Conservation (phyloP, 768 basidiomycete genomes). For the Phlegmacium glaucopus region DNA sequence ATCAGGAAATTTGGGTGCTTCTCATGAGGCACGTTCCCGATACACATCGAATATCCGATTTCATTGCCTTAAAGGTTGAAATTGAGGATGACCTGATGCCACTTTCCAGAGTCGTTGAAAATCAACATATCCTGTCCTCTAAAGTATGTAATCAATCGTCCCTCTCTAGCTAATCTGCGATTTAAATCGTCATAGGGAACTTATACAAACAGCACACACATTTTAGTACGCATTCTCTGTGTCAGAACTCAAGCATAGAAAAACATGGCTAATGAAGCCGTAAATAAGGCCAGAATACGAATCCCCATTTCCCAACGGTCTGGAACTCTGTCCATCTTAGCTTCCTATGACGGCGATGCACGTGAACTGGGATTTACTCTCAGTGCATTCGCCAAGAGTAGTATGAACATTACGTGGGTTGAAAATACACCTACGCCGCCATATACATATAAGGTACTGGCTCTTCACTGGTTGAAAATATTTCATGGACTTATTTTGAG, state of each 20-base stretch:
- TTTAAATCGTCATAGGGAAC: constrained; percentile 31
- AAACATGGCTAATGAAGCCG: background rate
- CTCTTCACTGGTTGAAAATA: background rate
- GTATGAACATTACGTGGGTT: constrained; percentile 43
- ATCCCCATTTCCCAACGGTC: constrained; percentile 32
- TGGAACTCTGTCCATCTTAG: constrained; percentile 49
- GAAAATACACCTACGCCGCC: constrained; percentile 34
- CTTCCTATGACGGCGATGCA: constrained; percentile 68
- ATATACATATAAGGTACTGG: constrained; percentile 36
- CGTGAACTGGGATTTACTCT: constrained; percentile 65
- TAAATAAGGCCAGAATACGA: constrained; percentile 30
- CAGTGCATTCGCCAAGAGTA: constrained; percentile 48
- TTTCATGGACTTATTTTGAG: background rate
- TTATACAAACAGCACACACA: constrained; percentile 52
- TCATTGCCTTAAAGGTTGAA: constrained; percentile 58
- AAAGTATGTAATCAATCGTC: constrained; percentile 29
- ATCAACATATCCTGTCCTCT: constrained; percentile 31
- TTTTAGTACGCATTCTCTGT: constrained; percentile 32
- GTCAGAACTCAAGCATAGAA: background rate
- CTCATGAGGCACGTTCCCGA: constrained; percentile 72
- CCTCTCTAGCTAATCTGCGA: background rate
- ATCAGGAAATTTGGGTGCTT: constrained; percentile 73
- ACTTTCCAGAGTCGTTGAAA: constrained; percentile 18
- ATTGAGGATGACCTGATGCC: constrained; percentile 39
- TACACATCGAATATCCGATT: constrained; percentile 59